These are phyloP conservation scores for Emergomyces africanus DNA, from an alignment of 2,329 filamentous ascomycete genomes.

Conservation along the genomic window DNA sequence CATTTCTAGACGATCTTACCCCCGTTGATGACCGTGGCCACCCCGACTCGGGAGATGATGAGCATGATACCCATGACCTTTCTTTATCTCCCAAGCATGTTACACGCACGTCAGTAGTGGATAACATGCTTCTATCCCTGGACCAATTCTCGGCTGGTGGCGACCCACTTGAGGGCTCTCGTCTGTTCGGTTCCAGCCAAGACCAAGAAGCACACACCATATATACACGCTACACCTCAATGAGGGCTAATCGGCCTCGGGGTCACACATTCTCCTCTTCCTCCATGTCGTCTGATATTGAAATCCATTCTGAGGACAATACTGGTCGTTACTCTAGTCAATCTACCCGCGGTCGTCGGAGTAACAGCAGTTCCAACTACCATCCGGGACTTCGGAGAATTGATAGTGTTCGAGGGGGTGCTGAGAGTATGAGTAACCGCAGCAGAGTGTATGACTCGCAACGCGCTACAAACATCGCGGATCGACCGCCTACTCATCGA, in stretches of 20 bases:
- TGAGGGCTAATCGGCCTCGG: slow-evolving; percentile 33
- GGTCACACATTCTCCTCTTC: slow-evolving; percentile 50
- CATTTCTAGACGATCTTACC: slow-evolving; percentile 27
- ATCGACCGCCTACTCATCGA: slow-evolving; percentile 25
- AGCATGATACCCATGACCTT: slow-evolving; percentile 21
- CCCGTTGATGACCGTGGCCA: slow-evolving; percentile 19
- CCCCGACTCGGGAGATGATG: slow-evolving; percentile 26
- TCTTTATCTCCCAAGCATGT: slow-evolving; percentile 41
- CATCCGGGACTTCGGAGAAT: slow-evolving; percentile 47
- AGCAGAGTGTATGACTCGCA: slow-evolving; percentile 24
- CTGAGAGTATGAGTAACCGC: slow-evolving; percentile 26
- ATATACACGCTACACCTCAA: slow-evolving; percentile 18
- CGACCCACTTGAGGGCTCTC: slow-evolving; percentile 4
- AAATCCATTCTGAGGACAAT: slow-evolving; percentile 28
- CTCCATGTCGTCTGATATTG: slow-evolving; percentile 46
- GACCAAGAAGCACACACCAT: slow-evolving; percentile 25
- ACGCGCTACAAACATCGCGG: slow-evolving; percentile 13
- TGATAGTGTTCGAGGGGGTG: slow-evolving; percentile 44
- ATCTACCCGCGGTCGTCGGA: slow-evolving; percentile 46
- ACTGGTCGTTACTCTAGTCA: slow-evolving; percentile 30
- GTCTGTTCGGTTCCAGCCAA: slow-evolving; percentile 24
- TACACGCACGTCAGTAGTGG: slow-evolving; percentile 80
- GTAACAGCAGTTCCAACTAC: slow-evolving; percentile 69
- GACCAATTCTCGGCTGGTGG: slow-evolving; percentile 50
- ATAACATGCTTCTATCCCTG: slow-evolving; percentile 89